Evolutionary conservation across 2,329 filamentous ascomycete species (phyloP), one percentile per base, ranked within the genome.

Genomic region (Xylariaceae sp.): DNA sequence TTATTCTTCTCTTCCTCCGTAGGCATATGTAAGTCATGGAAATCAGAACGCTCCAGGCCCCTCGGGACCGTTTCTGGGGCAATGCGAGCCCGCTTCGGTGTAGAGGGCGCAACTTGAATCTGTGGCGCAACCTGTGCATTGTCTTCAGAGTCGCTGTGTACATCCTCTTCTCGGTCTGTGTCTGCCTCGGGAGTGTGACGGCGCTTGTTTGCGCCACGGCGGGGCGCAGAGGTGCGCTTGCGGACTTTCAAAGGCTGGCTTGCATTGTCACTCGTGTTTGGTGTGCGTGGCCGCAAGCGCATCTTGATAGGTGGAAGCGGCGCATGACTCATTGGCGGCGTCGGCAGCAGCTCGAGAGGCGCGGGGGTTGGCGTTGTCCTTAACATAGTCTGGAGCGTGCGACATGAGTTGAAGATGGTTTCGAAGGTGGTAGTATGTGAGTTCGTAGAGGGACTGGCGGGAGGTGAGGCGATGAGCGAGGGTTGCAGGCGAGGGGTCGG

Each of bases 11-110:
- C 65, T 57, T 65, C 67, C n/a, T 67, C 69, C 51, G 61, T 70
- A 58, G 69, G 61, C 15, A 60, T 63, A 64, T 80, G 75, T 39
- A 85, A 69, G 50, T 72, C 72, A 72, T 87, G 82, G 66, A 81
- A 87, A 70, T 87, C 83, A 41, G 77, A 72, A 34, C 83, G 79
- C 62, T 79, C 82, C 9, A 87, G 77, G 3, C 84, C 84, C 0
- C 85, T 76, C 4, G 84, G 84, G 0, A 87, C 71, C n/a, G 78
- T 75, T 65, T 82, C 82, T 1, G 84, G 84, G 35, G 83, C 83
- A 57, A 86, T 80, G 64, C 83, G 82, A 60, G 80, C 76, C 56
- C 84, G 80, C 72, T 85, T 86, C 0, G 84, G 84, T 7, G 84
- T 87, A 50, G 78, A 76, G 2, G 79, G 81, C 47, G 72, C 69